These are phyloP conservation scores for Sisymbrium irio DNA, from an alignment of 345 rosid genomes.

Conservation along the genomic window DNA sequence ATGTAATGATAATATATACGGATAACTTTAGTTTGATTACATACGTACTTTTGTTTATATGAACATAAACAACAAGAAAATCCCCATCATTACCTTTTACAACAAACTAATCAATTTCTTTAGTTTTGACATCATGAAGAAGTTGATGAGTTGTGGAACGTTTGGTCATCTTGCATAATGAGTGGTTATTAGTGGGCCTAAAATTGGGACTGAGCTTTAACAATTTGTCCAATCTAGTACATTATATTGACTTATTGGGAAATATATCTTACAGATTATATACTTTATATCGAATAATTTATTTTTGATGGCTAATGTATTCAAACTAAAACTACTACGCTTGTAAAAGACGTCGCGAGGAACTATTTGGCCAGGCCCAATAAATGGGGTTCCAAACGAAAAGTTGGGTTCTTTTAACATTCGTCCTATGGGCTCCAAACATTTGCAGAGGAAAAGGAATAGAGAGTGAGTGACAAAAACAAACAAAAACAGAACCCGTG, in stretches of 20 bases:
- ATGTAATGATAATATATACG: background rate
- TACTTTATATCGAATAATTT: background rate
- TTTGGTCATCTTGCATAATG: background rate
- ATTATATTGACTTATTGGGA: background rate
- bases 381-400: background rate
- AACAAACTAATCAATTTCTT: background rate
- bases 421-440: too few species aligned
- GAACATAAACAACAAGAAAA: background rate
- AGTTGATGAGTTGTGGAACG: background rate
- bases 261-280: background rate
- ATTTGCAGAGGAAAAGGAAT: too few species aligned
- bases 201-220: background rate
- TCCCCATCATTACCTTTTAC: background rate
- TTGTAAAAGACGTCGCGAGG: too few species aligned
- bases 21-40: background rate
- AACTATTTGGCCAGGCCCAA: too few species aligned
- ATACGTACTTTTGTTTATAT: background rate
- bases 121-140: conserved; percentile 10
- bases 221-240: background rate
- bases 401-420: background rate
- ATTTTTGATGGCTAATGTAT: background rate
- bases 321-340: background rate
- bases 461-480: too few species aligned
- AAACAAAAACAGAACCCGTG: too few species aligned
- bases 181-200: conserved; percentile 12